phyloP scores from a whole-genome alignment of 2,329 filamentous ascomycete species.

The Colletotrichum chlorophyti region DNA sequence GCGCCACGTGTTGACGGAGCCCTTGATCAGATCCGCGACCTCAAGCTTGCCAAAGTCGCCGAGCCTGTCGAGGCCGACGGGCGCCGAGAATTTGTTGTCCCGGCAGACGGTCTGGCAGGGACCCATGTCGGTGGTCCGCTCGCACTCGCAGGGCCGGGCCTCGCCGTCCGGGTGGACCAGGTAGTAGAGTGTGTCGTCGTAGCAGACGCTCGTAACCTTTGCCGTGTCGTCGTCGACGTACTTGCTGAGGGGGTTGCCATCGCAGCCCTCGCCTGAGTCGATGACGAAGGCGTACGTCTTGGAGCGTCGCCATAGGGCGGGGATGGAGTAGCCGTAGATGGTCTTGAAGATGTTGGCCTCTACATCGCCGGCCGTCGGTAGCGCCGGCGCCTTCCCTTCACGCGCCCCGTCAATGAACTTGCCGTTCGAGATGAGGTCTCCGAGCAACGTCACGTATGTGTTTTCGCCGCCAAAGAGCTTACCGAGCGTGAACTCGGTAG shows the following conservation, averaged over 20 bases:
- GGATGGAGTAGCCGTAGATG: constrained; percentile 41
- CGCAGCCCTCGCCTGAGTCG: constrained; percentile 39
- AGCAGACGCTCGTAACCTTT: constrained; percentile 35
- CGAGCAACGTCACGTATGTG: constrained; percentile 32
- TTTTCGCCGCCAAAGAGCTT: constrained; percentile 35
- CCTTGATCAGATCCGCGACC: constrained; percentile 33
- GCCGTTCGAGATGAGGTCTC: constrained; percentile 35
- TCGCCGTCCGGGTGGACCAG: constrained; percentile 37
- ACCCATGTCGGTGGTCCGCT: neutral
- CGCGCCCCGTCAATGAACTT: constrained; percentile 34
- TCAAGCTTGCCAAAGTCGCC: constrained; percentile 37
- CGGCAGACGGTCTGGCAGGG: constrained; percentile 28
- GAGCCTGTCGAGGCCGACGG: constrained; percentile 36
- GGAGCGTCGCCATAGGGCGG: constrained; percentile 37
- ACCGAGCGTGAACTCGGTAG: constrained; percentile 20
- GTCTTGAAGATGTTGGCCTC: constrained; percentile 31
- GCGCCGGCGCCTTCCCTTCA: neutral
- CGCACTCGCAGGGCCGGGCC: constrained; percentile 9
- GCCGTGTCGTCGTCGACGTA: constrained; percentile 34
- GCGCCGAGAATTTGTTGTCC: constrained; percentile 35
- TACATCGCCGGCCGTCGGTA: constrained; percentile 2
- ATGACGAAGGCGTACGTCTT: constrained; percentile 38
- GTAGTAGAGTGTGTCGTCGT: constrained; percentile 38
- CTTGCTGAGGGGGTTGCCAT: constrained; percentile 29
- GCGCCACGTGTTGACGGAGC: constrained; percentile 33